Conservation (phyloP, 768 basidiomycete species). For the Gymnopilus dilepis region DNA sequence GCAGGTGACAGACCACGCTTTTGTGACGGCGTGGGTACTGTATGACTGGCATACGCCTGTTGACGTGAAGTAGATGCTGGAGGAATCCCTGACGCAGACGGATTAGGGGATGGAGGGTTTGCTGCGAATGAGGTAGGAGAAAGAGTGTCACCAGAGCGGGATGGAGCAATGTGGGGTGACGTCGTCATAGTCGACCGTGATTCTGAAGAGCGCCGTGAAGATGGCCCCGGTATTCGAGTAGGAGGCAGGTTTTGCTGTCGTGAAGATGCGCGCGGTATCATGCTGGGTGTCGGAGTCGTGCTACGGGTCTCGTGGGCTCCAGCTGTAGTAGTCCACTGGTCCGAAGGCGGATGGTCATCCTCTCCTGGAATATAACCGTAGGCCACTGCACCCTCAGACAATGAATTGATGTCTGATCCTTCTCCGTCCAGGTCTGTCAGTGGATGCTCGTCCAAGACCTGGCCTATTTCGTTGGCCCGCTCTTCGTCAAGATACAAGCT, state of each 20-base stretch:
- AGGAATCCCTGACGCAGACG: not conserved
- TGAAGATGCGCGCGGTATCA: slow-evolving; percentile 37
- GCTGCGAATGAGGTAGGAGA: slow-evolving; percentile 34
- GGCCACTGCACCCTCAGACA: slow-evolving; percentile 31
- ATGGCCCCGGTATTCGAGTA: slow-evolving; percentile 48
- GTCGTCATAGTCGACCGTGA: slow-evolving; percentile 49
- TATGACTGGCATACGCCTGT: slow-evolving; percentile 13
- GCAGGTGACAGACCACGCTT: slow-evolving; percentile 41
- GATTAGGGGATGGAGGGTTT: not conserved
- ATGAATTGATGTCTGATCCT: slow-evolving; percentile 45
- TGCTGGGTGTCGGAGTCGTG: slow-evolving; percentile 46
- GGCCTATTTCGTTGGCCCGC: slow-evolving; percentile 45
- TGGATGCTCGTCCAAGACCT: slow-evolving; percentile 78
- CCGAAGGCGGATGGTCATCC: slow-evolving; percentile 25
- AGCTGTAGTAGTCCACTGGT: slow-evolving; percentile 27
- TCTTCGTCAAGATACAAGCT: slow-evolving; percentile 76
- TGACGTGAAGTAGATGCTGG: slow-evolving; percentile 18
- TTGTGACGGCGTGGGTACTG: slow-evolving; percentile 23
- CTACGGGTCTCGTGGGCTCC: slow-evolving; percentile 39
- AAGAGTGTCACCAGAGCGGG: slow-evolving; percentile 36
- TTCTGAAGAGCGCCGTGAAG: slow-evolving; percentile 50
- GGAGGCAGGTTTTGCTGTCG: slow-evolving; percentile 36
- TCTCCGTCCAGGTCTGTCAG: slow-evolving; percentile 76
- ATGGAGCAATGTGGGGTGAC: slow-evolving; percentile 37
- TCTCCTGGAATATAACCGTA: slow-evolving; percentile 34